Percentiles rank a stretch among this genome's conserved stretches.
These are phyloP conservation scores for Roridomyces roridus DNA, from an alignment of 768 basidiomycete species.

Conservation along the genomic window DNA sequence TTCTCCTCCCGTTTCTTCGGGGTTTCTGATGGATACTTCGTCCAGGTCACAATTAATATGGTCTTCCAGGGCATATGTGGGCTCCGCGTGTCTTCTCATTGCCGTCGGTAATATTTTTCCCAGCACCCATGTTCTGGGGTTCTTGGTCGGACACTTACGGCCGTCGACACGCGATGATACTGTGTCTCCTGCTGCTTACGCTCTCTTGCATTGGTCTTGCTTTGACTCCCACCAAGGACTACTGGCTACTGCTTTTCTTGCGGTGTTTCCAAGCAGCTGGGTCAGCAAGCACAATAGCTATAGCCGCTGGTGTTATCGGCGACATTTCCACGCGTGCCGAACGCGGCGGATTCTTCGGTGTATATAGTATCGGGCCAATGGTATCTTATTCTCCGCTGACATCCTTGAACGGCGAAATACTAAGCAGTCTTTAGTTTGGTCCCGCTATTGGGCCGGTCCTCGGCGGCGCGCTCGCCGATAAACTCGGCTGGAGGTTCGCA, in stretches of 20 bases:
- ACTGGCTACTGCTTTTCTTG: constrained; percentile 81
- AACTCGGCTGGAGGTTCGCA: constrained; percentile 68
- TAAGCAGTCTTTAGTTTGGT: constrained; percentile 50
- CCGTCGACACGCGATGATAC: constrained; percentile 65
- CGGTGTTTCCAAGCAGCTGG: constrained; percentile 82
- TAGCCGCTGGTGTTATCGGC: constrained; percentile 76
- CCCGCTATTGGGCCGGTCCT: constrained; percentile 70
- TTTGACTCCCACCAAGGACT: constrained; percentile 57
- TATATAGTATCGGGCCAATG: constrained; percentile 68
- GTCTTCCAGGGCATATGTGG: constrained; percentile 67
- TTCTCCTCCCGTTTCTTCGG: constrained; percentile 25
- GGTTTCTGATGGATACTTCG: background rate
- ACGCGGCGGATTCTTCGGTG: constrained; percentile 74
- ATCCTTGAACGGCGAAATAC: too few relatives aligned
- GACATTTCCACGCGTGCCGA: constrained; percentile 80
- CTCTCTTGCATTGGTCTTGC: constrained; percentile 72
- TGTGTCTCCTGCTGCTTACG: constrained; percentile 67
- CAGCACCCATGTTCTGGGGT: constrained; percentile 75
- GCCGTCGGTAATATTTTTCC: too few relatives aligned
- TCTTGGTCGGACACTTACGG: constrained; percentile 71
- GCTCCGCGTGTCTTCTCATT: constrained; percentile 18
- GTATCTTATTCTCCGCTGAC: constrained; percentile 34
- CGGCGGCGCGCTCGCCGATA: constrained; percentile 63
- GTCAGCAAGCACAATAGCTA: constrained; percentile 77
- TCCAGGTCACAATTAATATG: constrained; percentile 77